A percentile compares a stretch with the other conserved stretches of the same genome.
Evolutionary conservation across 2,329 filamentous ascomycete genomes (phyloP).

Genomic region (Cercospora sojina): DNA sequence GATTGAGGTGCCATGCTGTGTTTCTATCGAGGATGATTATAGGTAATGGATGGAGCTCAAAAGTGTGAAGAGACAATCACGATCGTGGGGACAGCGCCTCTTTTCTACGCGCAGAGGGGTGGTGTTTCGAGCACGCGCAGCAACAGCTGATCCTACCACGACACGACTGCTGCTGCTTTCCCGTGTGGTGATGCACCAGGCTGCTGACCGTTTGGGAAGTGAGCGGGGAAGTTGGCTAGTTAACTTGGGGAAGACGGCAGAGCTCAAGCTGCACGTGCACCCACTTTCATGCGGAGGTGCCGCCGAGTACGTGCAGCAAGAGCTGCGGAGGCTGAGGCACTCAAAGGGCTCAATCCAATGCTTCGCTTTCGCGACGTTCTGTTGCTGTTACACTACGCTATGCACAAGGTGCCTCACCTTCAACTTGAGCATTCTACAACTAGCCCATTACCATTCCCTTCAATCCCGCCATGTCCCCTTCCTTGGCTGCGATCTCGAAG

Average conservation of each 20-base stretch:
- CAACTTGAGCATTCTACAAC: slow-evolving; percentile 18
- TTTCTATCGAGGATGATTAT: neutral
- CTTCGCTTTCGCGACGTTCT: slow-evolving; percentile 3
- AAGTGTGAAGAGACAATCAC: neutral
- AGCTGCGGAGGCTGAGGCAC: neutral
- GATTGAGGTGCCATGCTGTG: slow-evolving; percentile 29
- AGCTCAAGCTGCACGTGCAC: slow-evolving; percentile 6
- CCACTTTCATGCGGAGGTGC: neutral
- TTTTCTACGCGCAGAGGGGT: neutral
- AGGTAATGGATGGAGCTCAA: neutral
- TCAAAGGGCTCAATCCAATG: slow-evolving; percentile 5
- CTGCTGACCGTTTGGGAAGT: slow-evolving; percentile 20
- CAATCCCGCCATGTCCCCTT: slow-evolving; percentile 84
- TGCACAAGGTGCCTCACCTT: slow-evolving; percentile 27
- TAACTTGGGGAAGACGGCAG: slow-evolving; percentile 3
- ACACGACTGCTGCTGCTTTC: neutral
- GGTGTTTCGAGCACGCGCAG: slow-evolving; percentile 1
- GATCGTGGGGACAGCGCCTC: neutral
- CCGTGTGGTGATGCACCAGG: slow-evolving; percentile 14
- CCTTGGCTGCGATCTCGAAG: slow-evolving; percentile 98
- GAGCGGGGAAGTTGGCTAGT: slow-evolving; percentile 12
- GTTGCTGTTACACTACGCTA: slow-evolving; percentile 21
- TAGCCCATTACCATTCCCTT: slow-evolving; percentile 64
- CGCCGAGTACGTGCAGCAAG: neutral
- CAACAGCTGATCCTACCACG: neutral